Base-by-base conservation (phyloP, 2,329 filamentous ascomycete species). In the Monilinia fructicola region DNA sequence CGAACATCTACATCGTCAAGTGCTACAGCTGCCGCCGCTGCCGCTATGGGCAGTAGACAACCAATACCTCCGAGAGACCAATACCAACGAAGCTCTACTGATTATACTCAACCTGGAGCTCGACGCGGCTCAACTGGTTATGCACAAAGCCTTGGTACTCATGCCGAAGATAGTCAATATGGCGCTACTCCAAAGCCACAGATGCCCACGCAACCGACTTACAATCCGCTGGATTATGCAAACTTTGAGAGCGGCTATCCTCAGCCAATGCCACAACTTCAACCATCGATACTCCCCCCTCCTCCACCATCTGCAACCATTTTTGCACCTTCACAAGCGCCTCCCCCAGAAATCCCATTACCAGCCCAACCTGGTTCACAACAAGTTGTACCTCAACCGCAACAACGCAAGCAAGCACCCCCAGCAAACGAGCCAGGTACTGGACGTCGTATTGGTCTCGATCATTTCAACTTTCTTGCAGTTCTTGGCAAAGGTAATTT, bases 401-500 rank as follows among this genome's bases (percentile, higher is more conserved):
- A 52, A 26, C 63, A 65, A 72, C 82, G 74, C 63, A 90, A 89
- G 79, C 82, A 87, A 35, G 81, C 90, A 44, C 90, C 90, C n/a
- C 81, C 87, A 56, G 90, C 90, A 28, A 91, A 87, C 69, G 83
- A 89, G 67, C 82, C 86, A 3, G 90, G 91, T 52, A 92, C 89
- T 67, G 91, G 91, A 42, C 86, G 90, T 75, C 87, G 94, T 64
- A 98, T 99, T 76, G 95, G 95, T 23, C 83, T 99, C 55, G 96
- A 99, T 77, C 93, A 99, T 79, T 99, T 99, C 84, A 99, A 99
- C 78, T 99, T 99, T 85, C 84, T 99, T 71, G 94, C 96, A 71
- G 95, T 99, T 64, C 86, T 99, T 71, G 95, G 95, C 76, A 99
- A 99, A 80, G 95, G 95, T 81, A 99, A 99, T 80, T 99, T 99